phyloP scores from a whole-genome alignment of 2,329 filamentous ascomycete genomes.

The Botrytis cinerea region DNA sequence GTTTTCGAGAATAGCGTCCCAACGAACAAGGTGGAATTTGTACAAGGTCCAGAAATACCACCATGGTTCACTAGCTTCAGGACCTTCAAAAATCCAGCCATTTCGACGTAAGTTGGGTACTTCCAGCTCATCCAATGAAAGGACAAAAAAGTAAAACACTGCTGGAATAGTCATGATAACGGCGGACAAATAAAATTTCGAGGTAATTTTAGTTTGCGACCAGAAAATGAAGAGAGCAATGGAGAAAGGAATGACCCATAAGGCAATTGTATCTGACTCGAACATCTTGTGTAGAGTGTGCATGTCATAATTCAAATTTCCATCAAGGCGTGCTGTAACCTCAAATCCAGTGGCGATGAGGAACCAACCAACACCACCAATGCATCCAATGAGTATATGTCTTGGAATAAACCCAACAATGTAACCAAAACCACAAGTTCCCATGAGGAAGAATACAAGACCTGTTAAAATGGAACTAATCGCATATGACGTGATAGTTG shows the following conservation, averaged over 20 bases:
- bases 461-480: slow-evolving; percentile 90
- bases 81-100: slow-evolving; percentile 92
- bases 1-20: slow-evolving; percentile 78
- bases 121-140: slow-evolving; percentile 66
- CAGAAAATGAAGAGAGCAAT: slow-evolving; percentile 76
- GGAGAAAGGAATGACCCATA: slow-evolving; percentile 80
- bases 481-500: slow-evolving; percentile 88
- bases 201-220: slow-evolving; percentile 73
- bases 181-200: slow-evolving; percentile 80
- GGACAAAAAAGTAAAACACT: slow-evolving; percentile 77
- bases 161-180: slow-evolving; percentile 81
- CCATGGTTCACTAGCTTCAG: slow-evolving; percentile 84
- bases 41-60: slow-evolving; percentile 98
- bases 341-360: slow-evolving; percentile 88
- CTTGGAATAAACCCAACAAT: slow-evolving; percentile 96
- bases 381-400: slow-evolving; percentile 95
- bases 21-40: slow-evolving; percentile 78
- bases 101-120: slow-evolving; percentile 65
- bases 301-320: slow-evolving; percentile 79
- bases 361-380: slow-evolving; percentile 96
- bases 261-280: slow-evolving; percentile 68
- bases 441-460: slow-evolving; percentile 87
- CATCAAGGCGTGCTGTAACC: slow-evolving; percentile 85
- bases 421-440: slow-evolving; percentile 82
- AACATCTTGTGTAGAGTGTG: slow-evolving; percentile 75